Percentiles rank a stretch among this genome's conserved stretches.
Conservation (phyloP, 371 early-diverging fungal species). For the Neoconidiobolus thromboides region DNA sequence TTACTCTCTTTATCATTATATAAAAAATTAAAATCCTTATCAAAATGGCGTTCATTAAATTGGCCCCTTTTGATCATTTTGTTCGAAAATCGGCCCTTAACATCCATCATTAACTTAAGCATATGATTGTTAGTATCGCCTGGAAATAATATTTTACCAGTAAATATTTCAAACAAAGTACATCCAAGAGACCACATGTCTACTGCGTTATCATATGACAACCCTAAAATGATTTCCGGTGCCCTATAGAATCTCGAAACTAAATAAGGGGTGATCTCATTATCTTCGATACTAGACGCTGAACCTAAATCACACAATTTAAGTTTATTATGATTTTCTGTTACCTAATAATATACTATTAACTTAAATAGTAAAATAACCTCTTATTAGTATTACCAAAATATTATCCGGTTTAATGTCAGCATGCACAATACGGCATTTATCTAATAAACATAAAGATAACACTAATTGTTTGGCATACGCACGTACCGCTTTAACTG, state of each 20-base stretch:
- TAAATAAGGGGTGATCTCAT: constrained; percentile 85
- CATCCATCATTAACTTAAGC: constrained; percentile 82
- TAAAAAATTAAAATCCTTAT: constrained; percentile 45
- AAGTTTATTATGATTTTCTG: constrained; percentile 51
- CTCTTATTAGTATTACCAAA: constrained; percentile 26
- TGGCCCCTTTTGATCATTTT: constrained; percentile 63
- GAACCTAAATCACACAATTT: constrained; percentile 91
- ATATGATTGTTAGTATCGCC: constrained; percentile 91
- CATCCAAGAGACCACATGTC: constrained; percentile 99
- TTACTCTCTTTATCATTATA: constrained; percentile 33
- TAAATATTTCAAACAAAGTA: constrained; percentile 91
- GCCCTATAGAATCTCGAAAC: constrained; percentile 97
- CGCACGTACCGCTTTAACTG: constrained; percentile 74
- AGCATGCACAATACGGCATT: constrained; percentile 76
- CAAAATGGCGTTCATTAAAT: constrained; percentile 68
- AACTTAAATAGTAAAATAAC: background rate
- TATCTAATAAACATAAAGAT: constrained; percentile 61
- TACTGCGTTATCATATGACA: constrained; percentile 65
- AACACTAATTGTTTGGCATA: constrained; percentile 85
- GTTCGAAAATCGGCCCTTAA: constrained; percentile 73
- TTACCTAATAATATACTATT: constrained; percentile 13
- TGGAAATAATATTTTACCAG: constrained; percentile 85
- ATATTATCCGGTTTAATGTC: constrained; percentile 98
- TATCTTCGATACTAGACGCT: constrained; percentile 67
- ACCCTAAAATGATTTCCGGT: constrained; percentile 95